Conservation (phyloP, 352 stramenopile genomes). For the Phytophthora quininea region DNA sequence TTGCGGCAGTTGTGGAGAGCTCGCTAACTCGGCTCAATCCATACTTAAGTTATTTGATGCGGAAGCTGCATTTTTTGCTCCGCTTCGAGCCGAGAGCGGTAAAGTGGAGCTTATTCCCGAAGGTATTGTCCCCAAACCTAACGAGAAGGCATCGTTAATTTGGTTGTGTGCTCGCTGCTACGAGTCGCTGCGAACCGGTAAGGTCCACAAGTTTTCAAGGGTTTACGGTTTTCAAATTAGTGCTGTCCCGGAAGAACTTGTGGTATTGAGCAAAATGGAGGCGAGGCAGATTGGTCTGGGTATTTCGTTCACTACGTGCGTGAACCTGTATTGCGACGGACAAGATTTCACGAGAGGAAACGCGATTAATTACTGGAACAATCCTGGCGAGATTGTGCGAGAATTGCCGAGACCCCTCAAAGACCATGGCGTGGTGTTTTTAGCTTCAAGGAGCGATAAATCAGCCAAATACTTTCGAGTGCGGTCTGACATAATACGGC, state of each 20-base stretch:
- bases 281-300: background rate
- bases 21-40: background rate
- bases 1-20: background rate
- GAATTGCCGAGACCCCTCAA: background rate
- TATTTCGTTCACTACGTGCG: background rate
- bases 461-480: constrained; percentile 3
- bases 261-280: background rate
- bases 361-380: background rate
- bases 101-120: background rate
- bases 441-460: background rate
- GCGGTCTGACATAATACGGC: background rate
- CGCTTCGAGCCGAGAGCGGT: background rate
- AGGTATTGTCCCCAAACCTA: background rate
- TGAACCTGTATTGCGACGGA: background rate
- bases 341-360: background rate
- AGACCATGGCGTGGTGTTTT: background rate
- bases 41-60: background rate
- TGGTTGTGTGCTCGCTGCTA: background rate
- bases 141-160: background rate
- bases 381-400: background rate
- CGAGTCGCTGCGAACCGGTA: background rate
- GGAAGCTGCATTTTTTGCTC: background rate
- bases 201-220: background rate
- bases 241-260: background rate
- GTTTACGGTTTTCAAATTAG: background rate